Evolutionary conservation across 495 filamentous ascomycete genomes (phyloP), one percentile per base, ranked within the genome.

Genomic region (Amniculicola lignicola): DNA sequence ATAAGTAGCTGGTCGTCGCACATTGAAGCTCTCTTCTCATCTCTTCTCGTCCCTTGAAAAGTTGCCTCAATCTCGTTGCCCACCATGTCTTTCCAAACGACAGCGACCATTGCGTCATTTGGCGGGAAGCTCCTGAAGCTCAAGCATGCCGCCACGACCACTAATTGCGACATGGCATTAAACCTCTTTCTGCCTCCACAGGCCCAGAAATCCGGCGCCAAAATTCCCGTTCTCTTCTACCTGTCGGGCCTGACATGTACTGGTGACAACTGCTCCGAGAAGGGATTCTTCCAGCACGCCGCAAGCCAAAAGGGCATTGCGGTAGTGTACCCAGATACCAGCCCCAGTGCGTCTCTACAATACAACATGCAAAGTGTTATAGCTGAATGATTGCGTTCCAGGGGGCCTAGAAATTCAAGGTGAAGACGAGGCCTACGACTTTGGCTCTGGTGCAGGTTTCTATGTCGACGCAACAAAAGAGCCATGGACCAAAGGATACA

Each of bases 91-190:
- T 85, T 96, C 75, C 83, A 84, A 66, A 93, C 86, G 57, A 94
- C 86, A 71, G 87, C 90, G 15, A 88, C 86, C 59, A 96, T 97
- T 70, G 79, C 86, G 72, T 89, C 83, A 66, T 97, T 96, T 73
- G 90, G 91, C 68, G 93, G 93, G 62, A 93, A 90, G 73, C 88
- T 98, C 48, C 81, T 95, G 60, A 97, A 97, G 74, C 84, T 97
- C 23, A 81, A 81, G 63, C 93, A 98, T 80, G 74, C 82, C 62
- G 87, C 93, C 62, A 74, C 76, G 39, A 78, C 81, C 57, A 87
- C 83, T 27, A 76, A 76, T 54, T 84, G 80, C 71, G 79, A 84
- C 43, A 87, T 87, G 83, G 70, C 65, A 42, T 78, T 86, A 71
- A 86, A 87, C 70, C 76, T 87, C 54, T 86, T 82, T 67, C 72